Evolutionary conservation across 257 asterid species (phyloP).

Genomic region (Lantana camara): DNA sequence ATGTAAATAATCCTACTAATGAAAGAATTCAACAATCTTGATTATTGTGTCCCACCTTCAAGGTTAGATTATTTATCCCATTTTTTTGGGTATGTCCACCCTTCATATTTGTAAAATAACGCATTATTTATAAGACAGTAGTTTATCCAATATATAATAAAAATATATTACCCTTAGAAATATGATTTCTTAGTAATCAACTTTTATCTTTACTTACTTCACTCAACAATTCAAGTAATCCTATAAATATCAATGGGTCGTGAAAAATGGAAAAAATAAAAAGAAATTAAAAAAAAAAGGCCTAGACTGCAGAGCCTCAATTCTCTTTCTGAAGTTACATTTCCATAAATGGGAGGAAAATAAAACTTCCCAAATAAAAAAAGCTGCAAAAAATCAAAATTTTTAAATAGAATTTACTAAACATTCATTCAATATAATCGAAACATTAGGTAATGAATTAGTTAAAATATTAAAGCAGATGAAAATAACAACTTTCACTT

Average conservation of each 20-base stretch:
- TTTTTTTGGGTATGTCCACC: no score
- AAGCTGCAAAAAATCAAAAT: constrained; percentile 11
- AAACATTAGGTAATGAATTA: constrained; percentile 4
- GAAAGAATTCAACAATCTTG: no score
- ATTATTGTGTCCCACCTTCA: no score
- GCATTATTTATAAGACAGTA: not conserved
- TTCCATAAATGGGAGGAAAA: constrained; percentile 36
- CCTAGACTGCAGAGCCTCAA: constrained; percentile 52
- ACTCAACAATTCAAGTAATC: constrained; percentile 29
- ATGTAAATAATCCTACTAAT: no score
- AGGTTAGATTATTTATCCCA: no score
- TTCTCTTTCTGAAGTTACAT: constrained; percentile 26
- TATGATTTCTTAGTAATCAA: no score
- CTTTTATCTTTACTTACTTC: constrained; percentile 34
- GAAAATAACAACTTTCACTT: constrained; percentile 27
- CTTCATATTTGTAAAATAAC: no score
- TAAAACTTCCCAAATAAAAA: not conserved
- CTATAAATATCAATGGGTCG: no score
- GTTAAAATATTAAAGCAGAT: not conserved
- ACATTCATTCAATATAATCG: not conserved
- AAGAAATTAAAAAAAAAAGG: no score
- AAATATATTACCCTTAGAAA: no score
- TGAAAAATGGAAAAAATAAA: not conserved
- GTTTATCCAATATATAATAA: no score
- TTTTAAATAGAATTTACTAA: not conserved